Evolutionary conservation across 2,329 filamentous ascomycete species (phyloP).

Genomic region (Curvularia verruculosa): DNA sequence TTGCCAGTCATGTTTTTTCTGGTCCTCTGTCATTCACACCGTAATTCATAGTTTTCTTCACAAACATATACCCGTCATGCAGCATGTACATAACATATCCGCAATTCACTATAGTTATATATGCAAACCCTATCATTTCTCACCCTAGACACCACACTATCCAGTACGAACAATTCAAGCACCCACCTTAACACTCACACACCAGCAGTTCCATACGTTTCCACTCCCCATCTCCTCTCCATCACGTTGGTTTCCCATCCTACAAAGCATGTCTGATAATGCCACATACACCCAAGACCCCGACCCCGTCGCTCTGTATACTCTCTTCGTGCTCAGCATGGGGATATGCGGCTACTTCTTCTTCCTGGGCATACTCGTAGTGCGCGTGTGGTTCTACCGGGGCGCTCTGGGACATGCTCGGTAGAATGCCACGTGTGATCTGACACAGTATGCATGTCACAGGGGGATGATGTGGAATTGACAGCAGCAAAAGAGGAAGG

Average conservation of each 20-base stretch:
- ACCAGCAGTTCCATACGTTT: background rate
- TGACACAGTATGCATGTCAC: too few relatives aligned
- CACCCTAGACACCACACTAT: background rate
- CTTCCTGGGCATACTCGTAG: conserved; percentile 26
- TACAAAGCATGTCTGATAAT: background rate
- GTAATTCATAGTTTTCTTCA: background rate
- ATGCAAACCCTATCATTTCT: background rate
- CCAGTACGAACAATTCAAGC: background rate
- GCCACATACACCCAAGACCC: background rate
- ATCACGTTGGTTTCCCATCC: too few relatives aligned
- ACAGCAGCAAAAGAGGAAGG: too few relatives aligned
- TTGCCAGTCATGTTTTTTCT: background rate
- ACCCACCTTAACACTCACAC: background rate
- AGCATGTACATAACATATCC: background rate
- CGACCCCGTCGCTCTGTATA: conserved; percentile 15
- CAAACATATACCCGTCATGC: background rate
- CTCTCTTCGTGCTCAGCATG: conserved; percentile 24
- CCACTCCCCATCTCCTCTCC: background rate
- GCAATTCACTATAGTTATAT: background rate
- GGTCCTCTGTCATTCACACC: background rate
- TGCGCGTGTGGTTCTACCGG: conserved; percentile 37
- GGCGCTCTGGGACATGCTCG: conserved; percentile 16
- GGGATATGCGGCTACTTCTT: conserved; percentile 28
- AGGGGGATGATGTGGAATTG: too few relatives aligned
- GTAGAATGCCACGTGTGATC: too few relatives aligned